Evolutionary conservation across 1,139 yeast species (phyloP), one percentile per base, ranked within the genome.

Genomic region (Candida smagusa): DNA sequence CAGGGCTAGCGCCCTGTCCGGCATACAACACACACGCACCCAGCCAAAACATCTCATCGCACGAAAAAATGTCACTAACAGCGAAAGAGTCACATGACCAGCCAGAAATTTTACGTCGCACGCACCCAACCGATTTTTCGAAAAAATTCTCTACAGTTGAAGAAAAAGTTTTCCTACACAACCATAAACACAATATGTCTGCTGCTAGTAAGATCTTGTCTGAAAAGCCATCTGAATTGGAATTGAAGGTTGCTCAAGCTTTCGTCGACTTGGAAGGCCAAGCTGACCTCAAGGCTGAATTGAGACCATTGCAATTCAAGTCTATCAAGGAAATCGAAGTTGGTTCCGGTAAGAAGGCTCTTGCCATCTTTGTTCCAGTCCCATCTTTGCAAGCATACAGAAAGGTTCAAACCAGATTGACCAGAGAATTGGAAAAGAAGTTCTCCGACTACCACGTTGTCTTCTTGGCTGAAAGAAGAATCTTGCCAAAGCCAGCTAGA

Each of bases 381-480:
- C 97, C 98, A 75, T 79, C 89, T 62, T 84, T 92, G 71, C 63
- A 79, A 58, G 84, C 85, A 58, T 90, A 87, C 94, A 96, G 92
- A 89, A 89, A 84, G 79, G 95, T 89, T 61, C 98, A 92, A 81
- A 81, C 81, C 67, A 84, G 88, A 79, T 84, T 92, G 72, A 89
- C 97, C 78, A 92, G 98, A 79, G 98, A 92, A 81, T 87, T 92
- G 72, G 98, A 92, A 80, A 92, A 92, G 95, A 92, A 92, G 80
- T 92, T 92, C 90, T 95, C 97, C 69, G 98, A 92, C 83, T 88
- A 96, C 75, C 97, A 92, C 74, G 97, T 92, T 74, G 94, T 92
- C 61, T 89, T 92, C 87, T 83, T 92, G 68, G 98, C 97, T 68
- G 97, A 92, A 81, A 89, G 98, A 82, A 90, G 97, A 81, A 92